Base-by-base conservation (phyloP, 345 rosid species). In the Gynandropsis gynandra region DNA sequence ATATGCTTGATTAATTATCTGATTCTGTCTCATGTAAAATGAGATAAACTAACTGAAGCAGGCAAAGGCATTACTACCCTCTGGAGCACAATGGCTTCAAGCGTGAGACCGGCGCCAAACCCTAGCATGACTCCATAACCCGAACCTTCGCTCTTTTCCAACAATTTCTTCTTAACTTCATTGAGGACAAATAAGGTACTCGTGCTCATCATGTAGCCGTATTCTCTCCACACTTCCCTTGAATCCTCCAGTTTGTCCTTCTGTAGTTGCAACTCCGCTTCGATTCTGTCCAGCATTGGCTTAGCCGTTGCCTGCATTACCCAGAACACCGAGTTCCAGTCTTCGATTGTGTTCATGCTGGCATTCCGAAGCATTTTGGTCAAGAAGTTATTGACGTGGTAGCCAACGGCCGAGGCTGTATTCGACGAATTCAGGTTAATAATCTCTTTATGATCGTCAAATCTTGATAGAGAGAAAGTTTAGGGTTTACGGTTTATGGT, bases 321-420 rank as follows among this genome's bases (percentile, higher is more conserved):
- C 54, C 58, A 66, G 10, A 66, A 66, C 46, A 52, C 12, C 8
- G 54, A 24, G 51, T 66, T 66, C 70, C 56, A 41, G 32, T 66
- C 65, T 8, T 29, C 10, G n/a, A 38, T 9, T 13, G 24, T 62
- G 5, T 58, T 4, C 5, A 47, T 53, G 16, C 8, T 7, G 21
- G 29, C 5, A 24, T 36, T 9, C 10, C 10, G 11, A 36, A 52
- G 27, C 4, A 40, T n/a, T 17, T 66, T 36, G 14, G 14, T 2
- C 50, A 59, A 37, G 17, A 13, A 15, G 20, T 46, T 27, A 17
- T 38, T 47, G 15, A 52, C 4, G 34, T 59, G 10, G 11, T 53
- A 8, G 0, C 41, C 44, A 14, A 59, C 16, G 8, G 40, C 17
- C 27, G 27, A 5, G 20, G 16, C 31, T n/a, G 5, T 7, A 9